Conservation (phyloP, 2,329 filamentous ascomycete genomes). For the Amylocarpus encephaloides region DNA sequence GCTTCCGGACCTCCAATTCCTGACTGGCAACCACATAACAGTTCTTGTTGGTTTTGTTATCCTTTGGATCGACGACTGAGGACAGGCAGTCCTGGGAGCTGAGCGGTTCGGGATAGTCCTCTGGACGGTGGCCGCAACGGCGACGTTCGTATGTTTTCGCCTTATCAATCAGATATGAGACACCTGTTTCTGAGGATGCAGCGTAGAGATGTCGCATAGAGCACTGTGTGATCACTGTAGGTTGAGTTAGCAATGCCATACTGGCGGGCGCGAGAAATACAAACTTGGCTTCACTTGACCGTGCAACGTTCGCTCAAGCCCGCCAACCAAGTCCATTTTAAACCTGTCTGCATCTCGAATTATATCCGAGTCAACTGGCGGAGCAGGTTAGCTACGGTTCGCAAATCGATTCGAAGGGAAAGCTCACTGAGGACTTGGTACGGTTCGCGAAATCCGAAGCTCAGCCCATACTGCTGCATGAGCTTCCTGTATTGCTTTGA, state of each 20-base stretch:
- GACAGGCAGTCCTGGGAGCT: constrained; percentile 63
- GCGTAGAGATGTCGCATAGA: constrained; percentile 73
- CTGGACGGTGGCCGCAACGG: constrained; percentile 70
- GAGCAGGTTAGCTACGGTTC: constrained; percentile 5
- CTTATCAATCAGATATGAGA: constrained; percentile 53
- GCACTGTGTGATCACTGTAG: constrained; percentile 70
- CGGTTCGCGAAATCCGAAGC: constrained; percentile 85
- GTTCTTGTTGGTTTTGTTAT: constrained; percentile 65
- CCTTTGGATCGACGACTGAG: constrained; percentile 74
- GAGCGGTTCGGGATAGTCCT: constrained; percentile 65
- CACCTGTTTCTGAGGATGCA: constrained; percentile 47
- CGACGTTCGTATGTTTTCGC: constrained; percentile 72
- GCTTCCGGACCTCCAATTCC: constrained; percentile 54
- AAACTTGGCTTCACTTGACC: constrained; percentile 76
- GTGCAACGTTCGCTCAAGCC: constrained; percentile 76
- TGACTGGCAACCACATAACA: constrained; percentile 74
- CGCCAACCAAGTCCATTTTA: constrained; percentile 80
- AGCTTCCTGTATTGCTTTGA: constrained; percentile 79
- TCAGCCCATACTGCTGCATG: constrained; percentile 84
- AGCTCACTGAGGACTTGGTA: constrained; percentile 75
- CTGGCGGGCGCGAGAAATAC: constrained; percentile 26
- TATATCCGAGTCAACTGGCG: constrained; percentile 72
- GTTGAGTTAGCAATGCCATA: constrained; percentile 6
- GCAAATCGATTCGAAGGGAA: constrained; percentile 11
- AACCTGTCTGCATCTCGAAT: constrained; percentile 73